Percentiles rank a stretch among this genome's conserved stretches.
Conservation (phyloP, 257 asterid species). For the Paulownia fortunei region DNA sequence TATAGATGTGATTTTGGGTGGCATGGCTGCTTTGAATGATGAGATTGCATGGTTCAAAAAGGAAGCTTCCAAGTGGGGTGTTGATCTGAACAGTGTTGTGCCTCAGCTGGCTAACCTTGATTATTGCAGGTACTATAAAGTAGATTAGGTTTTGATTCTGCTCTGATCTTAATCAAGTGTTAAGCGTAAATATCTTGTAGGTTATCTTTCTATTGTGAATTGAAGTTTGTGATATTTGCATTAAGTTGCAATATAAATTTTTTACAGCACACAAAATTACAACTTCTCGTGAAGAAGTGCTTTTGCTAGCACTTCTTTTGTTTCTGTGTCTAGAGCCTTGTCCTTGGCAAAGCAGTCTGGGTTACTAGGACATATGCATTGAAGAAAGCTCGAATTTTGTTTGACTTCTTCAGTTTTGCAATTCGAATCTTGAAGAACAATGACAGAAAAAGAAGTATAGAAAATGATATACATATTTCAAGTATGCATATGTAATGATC, state of each 20-base stretch:
- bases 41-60: conserved; percentile 84
- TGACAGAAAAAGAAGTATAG: no score
- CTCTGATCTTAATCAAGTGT: not conserved
- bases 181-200: not conserved
- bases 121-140: conserved; percentile 68
- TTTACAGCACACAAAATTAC: not conserved
- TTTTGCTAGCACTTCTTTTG: not conserved
- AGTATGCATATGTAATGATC: not conserved
- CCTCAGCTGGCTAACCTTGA: conserved; percentile 64
- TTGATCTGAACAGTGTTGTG: conserved; percentile 52
- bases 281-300: no score
- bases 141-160: not conserved
- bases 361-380: no score
- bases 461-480: not conserved
- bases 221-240: not conserved
- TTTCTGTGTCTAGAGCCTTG: not conserved
- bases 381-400: no score
- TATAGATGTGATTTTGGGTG: conserved; percentile 67
- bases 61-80: conserved; percentile 78
- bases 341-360: no score
- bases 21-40: conserved; percentile 70
- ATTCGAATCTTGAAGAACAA: no score
- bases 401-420: not conserved
- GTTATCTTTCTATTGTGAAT: not conserved
- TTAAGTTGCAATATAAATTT: not conserved